These are phyloP conservation scores for Podosphaera xanthii DNA, from an alignment of 2,329 filamentous ascomycete species.

Conservation along the genomic window DNA sequence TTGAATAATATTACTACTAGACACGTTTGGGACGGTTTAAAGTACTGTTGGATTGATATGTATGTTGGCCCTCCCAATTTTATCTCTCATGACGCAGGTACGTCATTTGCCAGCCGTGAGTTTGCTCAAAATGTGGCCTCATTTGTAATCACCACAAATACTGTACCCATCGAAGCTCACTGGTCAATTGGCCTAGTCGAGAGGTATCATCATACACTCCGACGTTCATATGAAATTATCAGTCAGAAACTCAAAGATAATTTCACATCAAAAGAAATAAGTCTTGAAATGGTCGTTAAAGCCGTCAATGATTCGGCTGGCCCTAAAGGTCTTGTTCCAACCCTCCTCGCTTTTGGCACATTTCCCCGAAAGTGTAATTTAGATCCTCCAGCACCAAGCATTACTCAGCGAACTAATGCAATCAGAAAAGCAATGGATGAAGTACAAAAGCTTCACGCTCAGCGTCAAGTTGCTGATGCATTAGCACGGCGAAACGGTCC, in stretches of 20 bases:
- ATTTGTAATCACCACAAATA: background rate
- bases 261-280: background rate
- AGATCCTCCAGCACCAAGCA: background rate
- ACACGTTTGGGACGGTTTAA: too few species aligned
- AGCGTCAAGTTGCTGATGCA: slow-evolving; percentile 1
- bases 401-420: background rate
- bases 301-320: slow-evolving; percentile 3
- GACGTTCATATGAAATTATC: slow-evolving; percentile 1
- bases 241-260: background rate
- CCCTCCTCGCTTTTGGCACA: slow-evolving; percentile 1
- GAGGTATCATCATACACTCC: slow-evolving; percentile 1
- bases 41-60: too few species aligned
- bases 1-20: too few species aligned
- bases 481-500: background rate
- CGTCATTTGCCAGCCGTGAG: background rate
- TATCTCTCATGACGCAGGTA: too few species aligned
- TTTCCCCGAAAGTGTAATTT: slow-evolving; percentile 1
- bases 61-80: too few species aligned
- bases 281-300: slow-evolving; percentile 4
- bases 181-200: background rate
- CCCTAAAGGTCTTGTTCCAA: slow-evolving; percentile 1
- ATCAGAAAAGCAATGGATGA: slow-evolving; percentile 3
- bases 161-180: background rate
- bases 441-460: background rate
- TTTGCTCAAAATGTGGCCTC: background rate